Evolutionary conservation across 352 stramenopile species (phyloP), one percentile per base, ranked within the genome.

Genomic region (Paralagenidium karlingii): DNA sequence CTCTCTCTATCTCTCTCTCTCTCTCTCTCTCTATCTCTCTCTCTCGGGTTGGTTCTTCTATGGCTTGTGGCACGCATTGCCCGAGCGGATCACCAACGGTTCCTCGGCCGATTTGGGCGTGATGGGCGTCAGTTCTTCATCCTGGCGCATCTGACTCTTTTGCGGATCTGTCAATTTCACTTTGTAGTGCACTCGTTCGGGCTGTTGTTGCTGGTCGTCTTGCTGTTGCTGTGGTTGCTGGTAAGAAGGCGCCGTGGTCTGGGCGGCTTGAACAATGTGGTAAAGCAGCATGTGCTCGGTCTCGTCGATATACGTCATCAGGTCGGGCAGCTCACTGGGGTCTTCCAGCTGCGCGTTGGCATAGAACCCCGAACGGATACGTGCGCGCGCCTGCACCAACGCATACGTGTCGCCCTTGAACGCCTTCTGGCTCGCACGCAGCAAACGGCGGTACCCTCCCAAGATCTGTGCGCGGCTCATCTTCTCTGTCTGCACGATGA

Each of bases 201-300:
- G 58, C 29, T 45, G 53, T 5, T 33, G 45, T 18, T 39, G 50
- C 10, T 48, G 36, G 0, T 44, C 58, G 12, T 65, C 55, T n/a
- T n/a, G n/a, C n/a, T n/a, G n/a, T n/a, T n/a, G n/a, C n/a, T n/a
- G n/a, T n/a, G n/a, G n/a, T n/a, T n/a, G n/a, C n/a, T n/a, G n/a
- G n/a, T n/a, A n/a, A n/a, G n/a, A n/a, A n/a, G n/a, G n/a, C 19
- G 34, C 27, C 24, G 62, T 49, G 43, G 80, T 83, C 48, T 69
- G 58, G 15, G 63, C 57, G 15, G 67, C 78, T 42, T 91, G 78
- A 9, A 91, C 78, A 38, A 91, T 89, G 54, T 91, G 60, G 53
- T 87, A 68, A n/a, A 84, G 67, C 41, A 91, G 52, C 75, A 91
- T 89, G 30, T 50, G 40, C 51, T 91, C 78, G 47, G 73, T 75